Base-by-base conservation (phyloP, 2,329 filamentous ascomycete species). In the Fusarium nodosum region DNA sequence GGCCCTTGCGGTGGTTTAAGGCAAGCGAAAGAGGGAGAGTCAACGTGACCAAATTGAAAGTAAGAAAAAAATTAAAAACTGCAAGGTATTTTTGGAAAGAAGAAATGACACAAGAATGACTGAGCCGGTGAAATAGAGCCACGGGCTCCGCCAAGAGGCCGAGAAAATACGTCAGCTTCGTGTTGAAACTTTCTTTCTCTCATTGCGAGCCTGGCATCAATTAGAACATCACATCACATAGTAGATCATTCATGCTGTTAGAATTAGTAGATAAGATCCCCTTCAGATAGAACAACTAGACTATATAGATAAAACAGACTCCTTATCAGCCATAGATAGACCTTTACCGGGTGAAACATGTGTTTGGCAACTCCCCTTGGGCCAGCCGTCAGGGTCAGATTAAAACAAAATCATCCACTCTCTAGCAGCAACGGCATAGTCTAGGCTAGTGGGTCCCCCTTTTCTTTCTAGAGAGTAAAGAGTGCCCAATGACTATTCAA, bases 101-200 rank as follows among this genome's bases (percentile, higher is more conserved):
- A 50, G 47, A 50, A 64, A 67, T 69, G 66, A 67, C 48, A 57
- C 28, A 66, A 66, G 30, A 57, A 63, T 69, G 66, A 64, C 57
- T 50, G 69, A 44, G 56, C 56, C 20, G 34, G 48, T 50, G 48
- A 48, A 51, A 26, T 39, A 56, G 38, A 56, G 38, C 18, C 24
- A 69, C 22, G 38, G 56, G 54, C 54, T 52, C 64, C 41, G 64
- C 59, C 33, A 68, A 53, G 64, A 33, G 13, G 36, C 18, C 54
- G 64, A 70, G 45, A 64, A 63, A 53, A 69, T 70, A 69, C 67
- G 58, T 60, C 58, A 70, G 48, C 48, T 51, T 66, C 24, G 36
- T 42, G 13, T 47, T 59, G 24, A 38, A 45, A 53, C 44, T 31
- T 53, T 46, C 16, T 9, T 30, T 30, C 9, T 11, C 31, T 18